Percentiles rank a stretch among this genome's conserved stretches.
phyloP scores from a whole-genome alignment of 2,329 filamentous ascomycete genomes.

The Epichloe gansuensis region DNA sequence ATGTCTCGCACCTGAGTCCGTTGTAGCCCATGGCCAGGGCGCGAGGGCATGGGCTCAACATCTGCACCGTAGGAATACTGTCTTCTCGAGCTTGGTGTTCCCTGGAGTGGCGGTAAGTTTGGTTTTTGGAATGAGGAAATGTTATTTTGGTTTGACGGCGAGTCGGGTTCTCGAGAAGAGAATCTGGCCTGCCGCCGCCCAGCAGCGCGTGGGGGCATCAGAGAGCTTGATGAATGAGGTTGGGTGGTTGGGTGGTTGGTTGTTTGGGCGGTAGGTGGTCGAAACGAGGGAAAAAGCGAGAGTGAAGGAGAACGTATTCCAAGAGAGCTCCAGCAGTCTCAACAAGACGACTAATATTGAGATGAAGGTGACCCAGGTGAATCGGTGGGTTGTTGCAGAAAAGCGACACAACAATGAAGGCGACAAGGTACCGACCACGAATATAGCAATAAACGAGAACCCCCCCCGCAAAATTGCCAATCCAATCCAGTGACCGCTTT shows the following conservation, averaged over 20 bases:
- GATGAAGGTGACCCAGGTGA: neutral
- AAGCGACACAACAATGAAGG: neutral
- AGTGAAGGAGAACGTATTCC: neutral
- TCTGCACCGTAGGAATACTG: conserved; percentile 27
- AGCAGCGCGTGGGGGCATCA: conserved; percentile 10
- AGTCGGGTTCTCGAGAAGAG: conserved; percentile 5
- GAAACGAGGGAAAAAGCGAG: neutral
- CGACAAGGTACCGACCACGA: too few relatives aligned
- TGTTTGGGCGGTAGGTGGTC: neutral
- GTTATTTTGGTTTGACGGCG: conserved; percentile 3
- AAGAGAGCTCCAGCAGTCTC: neutral
- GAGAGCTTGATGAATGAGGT: neutral
- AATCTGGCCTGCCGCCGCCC: conserved; percentile 4
- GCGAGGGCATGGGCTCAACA: conserved; percentile 19
- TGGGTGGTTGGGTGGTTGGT: neutral
- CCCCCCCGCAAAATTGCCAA: too few relatives aligned
- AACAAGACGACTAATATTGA: neutral
- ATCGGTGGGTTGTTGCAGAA: neutral
- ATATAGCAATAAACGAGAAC: neutral
- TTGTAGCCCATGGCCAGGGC: conserved; percentile 8
- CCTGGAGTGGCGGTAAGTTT: conserved; percentile 14
- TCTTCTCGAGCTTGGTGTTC: conserved; percentile 23
- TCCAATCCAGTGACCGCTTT: neutral
- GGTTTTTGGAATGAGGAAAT: conserved; percentile 12
- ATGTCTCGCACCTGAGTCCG: conserved; percentile 13